phyloP scores from a whole-genome alignment of 345 rosid species.

The Eucalyptus leucophloia region DNA sequence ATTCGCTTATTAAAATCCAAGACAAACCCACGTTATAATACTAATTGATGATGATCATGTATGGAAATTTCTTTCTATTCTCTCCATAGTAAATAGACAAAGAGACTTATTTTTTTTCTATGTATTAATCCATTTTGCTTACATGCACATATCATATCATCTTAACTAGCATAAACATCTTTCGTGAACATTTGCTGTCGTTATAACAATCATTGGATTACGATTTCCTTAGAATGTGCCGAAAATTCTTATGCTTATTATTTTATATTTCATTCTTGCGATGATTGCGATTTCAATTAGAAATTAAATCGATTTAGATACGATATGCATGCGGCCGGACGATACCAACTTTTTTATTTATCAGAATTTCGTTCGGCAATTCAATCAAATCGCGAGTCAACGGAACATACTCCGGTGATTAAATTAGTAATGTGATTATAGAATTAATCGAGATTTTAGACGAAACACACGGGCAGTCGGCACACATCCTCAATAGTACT shows the following conservation, averaged over 20 bases:
- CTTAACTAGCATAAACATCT: neutral
- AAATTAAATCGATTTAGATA: fast-evolving
- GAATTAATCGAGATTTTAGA: neutral
- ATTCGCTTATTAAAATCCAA: neutral
- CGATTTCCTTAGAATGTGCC: neutral
- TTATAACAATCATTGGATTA: neutral
- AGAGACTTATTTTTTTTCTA: neutral
- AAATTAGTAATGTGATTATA: neutral
- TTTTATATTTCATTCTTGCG: neutral
- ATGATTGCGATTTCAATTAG: neutral
- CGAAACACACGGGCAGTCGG: neutral
- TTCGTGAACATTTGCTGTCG: fast-evolving
- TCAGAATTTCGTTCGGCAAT: neutral
- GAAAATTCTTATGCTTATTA: neutral
- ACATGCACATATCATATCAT: neutral
- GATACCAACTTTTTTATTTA: neutral
- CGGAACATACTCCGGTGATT: neutral
- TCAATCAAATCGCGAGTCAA: neutral
- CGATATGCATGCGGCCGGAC: neutral
- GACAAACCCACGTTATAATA: neutral
- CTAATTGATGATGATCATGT: neutral
- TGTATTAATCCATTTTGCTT: neutral
- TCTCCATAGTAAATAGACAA: neutral
- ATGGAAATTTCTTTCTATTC: neutral
- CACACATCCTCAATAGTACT: neutral